Evolutionary conservation across 163 green algal genomes (phyloP), one percentile per base, ranked within the genome.

Genomic region (Chlamydomonas reinhardtii): DNA sequence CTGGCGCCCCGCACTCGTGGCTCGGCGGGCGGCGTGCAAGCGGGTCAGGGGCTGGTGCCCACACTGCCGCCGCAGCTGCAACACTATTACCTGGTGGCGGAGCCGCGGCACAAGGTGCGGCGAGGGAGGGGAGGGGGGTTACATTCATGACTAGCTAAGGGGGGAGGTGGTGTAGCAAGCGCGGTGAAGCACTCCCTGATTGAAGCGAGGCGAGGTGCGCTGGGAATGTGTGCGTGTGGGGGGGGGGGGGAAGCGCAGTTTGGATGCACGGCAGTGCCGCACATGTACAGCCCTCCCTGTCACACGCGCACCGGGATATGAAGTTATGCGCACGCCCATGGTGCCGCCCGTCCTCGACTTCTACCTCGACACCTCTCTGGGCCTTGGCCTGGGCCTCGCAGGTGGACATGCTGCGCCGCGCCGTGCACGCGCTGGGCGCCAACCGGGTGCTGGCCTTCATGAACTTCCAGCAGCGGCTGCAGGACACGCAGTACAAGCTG

Each of bases 381-480:
- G 8, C 56, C 19, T 64, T 64, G 8, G n/a, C n/a, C n/a, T 12
- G 56, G 39, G 5, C 39, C 5, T 8, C 39, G 39, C 73, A 88
- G 84, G 84, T 83, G 8, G 96, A 99, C 92, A 79, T 81, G 15
- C 65, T 98, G 83, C 92, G 96, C 56, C 89, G 94, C 25, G 87
- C 81, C 37, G 94, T 99, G 52, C 93, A 99, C 74, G 98, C 97
- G 15, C 88, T 98, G 62, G 92, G 90, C 52, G 87, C 92, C 16
- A 76, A 96, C 77, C 92, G 94, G 19, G 94, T 86, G 2, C 92
- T 99, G 22, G 93, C 99, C 37, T 99, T 99, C 90, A 98, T 99
- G 95, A 99, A 99, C 92, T 98, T 95, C 83, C 94, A 96, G 90
- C 92, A 96, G 83, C 92, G 97, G 20, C 91, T 99, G 12, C 92